Evolutionary conservation across 2,329 filamentous ascomycete genomes (phyloP).

Genomic region (Annulohypoxylon truncatum): DNA sequence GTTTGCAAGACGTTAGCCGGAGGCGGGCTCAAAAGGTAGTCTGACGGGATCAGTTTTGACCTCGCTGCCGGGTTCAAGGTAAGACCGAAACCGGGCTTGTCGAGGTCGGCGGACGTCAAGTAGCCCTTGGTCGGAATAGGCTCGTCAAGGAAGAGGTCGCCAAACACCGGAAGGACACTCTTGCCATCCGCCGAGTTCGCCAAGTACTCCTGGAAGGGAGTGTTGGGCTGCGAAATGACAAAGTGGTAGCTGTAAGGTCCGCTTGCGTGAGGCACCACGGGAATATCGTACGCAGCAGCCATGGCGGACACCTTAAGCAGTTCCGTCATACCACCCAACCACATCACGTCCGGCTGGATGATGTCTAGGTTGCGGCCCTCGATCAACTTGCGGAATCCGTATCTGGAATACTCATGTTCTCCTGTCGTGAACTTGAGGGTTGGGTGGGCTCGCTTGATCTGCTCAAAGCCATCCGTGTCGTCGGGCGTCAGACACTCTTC

Average conservation of each 20-base stretch:
- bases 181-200: constrained; percentile 93
- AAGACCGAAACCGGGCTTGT: constrained; percentile 91
- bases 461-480: constrained; percentile 89
- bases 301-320: constrained; percentile 88
- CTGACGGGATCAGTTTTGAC: constrained; percentile 79
- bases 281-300: constrained; percentile 92
- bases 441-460: constrained; percentile 91
- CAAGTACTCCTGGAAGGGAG: constrained; percentile 95
- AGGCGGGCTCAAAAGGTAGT: constrained; percentile 76
- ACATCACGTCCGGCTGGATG: constrained; percentile 97
- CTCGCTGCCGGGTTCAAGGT: constrained; percentile 82
- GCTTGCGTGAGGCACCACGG: constrained; percentile 93
- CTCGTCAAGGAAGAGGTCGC: constrained; percentile 89
- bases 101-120: constrained; percentile 80
- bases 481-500: constrained; percentile 93
- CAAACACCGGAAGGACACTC: constrained; percentile 90
- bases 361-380: constrained; percentile 94
- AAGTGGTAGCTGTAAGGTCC: constrained; percentile 97
- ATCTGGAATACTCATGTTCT: constrained; percentile 94
- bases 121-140: constrained; percentile 87
- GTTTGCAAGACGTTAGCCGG: constrained; percentile 59
- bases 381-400: constrained; percentile 93
- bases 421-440: constrained; percentile 94
- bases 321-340: constrained; percentile 93
- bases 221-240: constrained; percentile 91